Evolutionary conservation across 331 rosid species (phyloP).

Genomic region (Quercus lobata): DNA sequence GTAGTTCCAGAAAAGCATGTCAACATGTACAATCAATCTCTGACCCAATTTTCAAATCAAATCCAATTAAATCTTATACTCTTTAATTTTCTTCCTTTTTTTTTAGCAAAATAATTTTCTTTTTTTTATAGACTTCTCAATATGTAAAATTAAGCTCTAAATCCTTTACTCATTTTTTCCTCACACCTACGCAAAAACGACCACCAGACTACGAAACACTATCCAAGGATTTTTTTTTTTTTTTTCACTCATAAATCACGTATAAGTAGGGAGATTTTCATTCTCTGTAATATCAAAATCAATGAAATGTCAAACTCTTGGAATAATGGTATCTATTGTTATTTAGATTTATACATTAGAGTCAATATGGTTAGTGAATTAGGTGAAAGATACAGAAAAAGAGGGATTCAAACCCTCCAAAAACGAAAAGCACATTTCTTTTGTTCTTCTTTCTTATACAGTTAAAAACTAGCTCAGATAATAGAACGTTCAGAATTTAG

Average conservation of each 20-base stretch:
- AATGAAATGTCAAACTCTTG: no score
- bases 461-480: no score
- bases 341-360: neutral
- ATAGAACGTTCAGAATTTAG: neutral
- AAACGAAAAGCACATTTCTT: no score
- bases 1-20: neutral
- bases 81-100: neutral
- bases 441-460: no score
- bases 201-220: neutral
- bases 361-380: neutral
- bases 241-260: neutral
- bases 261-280: neutral
- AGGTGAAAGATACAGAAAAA: neutral
- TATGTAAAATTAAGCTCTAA: no score
- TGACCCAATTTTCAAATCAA: neutral
- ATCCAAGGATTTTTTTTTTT: no score
- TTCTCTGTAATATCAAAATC: neutral
- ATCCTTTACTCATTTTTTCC: no score
- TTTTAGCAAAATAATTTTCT: no score
- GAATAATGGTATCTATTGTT: no score
- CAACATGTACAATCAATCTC: neutral
- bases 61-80: neutral
- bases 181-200: neutral
- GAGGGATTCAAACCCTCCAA: neutral
- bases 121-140: no score